Evolutionary conservation across 495 filamentous ascomycete species (phyloP), one percentile per base, ranked within the genome.

Genomic region (Aspergillus leporis): DNA sequence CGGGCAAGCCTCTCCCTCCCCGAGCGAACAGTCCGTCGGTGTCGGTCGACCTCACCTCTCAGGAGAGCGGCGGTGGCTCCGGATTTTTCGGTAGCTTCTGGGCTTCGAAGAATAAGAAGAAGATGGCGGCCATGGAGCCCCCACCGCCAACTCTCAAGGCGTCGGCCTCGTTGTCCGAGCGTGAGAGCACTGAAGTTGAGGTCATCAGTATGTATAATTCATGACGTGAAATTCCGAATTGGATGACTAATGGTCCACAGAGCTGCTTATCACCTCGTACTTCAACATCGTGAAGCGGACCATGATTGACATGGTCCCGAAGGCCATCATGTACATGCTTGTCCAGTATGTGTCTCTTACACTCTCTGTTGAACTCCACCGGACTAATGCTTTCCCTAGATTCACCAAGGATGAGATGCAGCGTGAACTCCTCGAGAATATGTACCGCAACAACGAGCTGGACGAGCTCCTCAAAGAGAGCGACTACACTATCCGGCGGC

Each of bases 251-350:
- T 3, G 18, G 6, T 14, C 25, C 5, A 48, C 66, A 96, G 92
- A 99, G 74, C 85, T 98, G 41, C 82, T 99, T 56, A 98, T 99
- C 67, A 88, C 84, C 51, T 97, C 92, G 4, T 99, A 99, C 83
- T 99, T 87, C 78, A 96, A 94, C 77, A 98, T 99, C 71, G 93
- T 96, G 51, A 90, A 90, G 79, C 83, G 93, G 58, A 99, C 95
- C 51, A 94, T 99, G 93, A 97, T 98, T 61, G 95, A 99, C 67
- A 99, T 98, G 95, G 95, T 99, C 4, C 95, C 95, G 40, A 99
- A 99, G 79, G 94, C 95, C 19, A 94, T 99, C 75, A 99, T 99
- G 95, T 83, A 97, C 52, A 96, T 86, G 56, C 85, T 99, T 41
- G 95, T 99, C 25, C 86, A 90, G 91, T 97, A 87, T 61, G 91